Evolutionary conservation across 2,329 filamentous ascomycete genomes (phyloP).

Genomic region (Trichoderma oligosporum): DNA sequence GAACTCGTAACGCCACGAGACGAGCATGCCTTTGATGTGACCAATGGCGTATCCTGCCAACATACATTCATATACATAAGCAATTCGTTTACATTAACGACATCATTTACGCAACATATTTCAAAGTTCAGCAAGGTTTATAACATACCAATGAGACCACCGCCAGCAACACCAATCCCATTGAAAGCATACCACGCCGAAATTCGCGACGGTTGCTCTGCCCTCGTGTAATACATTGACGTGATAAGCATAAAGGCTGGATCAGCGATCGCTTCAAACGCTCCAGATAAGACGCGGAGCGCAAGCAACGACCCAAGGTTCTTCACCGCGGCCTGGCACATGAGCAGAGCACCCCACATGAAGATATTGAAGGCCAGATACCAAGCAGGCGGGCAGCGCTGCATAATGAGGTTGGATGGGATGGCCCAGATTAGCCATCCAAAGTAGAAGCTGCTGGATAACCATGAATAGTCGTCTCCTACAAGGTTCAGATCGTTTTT

Average conservation of each 20-base stretch:
- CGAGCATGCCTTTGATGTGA: conserved; percentile 52
- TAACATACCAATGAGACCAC: conserved; percentile 41
- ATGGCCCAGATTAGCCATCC: conserved; percentile 39
- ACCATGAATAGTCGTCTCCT: conserved; percentile 53
- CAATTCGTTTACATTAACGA: neutral
- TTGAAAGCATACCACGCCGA: conserved; percentile 58
- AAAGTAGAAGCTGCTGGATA: conserved; percentile 37
- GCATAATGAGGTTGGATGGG: conserved; percentile 33
- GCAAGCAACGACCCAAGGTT: conserved; percentile 54
- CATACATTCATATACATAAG: neutral
- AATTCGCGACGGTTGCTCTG: conserved; percentile 59
- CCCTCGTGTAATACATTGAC: conserved; percentile 61
- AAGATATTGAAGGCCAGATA: conserved; percentile 48
- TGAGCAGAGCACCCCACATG: conserved; percentile 48
- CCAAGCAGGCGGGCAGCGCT: conserved; percentile 33
- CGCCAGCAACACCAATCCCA: conserved; percentile 56
- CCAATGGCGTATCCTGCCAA: conserved; percentile 53
- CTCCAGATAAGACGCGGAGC: conserved; percentile 58
- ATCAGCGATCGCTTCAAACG: conserved; percentile 55
- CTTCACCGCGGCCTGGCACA: conserved; percentile 50
- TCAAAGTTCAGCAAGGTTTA: neutral
- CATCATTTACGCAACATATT: neutral
- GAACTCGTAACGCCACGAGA: conserved; percentile 66
- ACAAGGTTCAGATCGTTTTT: conserved; percentile 53
- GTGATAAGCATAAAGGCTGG: conserved; percentile 60